Conservation (phyloP, 164 flowering plant genomes). For the Vitis cinerea region DNA sequence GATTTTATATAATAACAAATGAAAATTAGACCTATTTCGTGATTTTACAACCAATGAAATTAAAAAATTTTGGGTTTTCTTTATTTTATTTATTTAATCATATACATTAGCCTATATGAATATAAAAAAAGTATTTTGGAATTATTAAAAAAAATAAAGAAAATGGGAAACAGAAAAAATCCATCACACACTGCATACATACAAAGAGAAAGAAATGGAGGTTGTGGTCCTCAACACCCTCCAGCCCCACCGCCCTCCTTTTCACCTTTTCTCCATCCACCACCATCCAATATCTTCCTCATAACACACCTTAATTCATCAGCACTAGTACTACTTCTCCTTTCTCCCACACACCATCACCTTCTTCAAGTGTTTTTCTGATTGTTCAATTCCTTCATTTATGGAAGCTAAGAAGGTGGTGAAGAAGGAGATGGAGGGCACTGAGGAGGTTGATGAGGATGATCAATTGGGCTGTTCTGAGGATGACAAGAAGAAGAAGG, state of each 20-base stretch:
- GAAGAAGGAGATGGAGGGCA: not conserved
- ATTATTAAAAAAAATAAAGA: not conserved
- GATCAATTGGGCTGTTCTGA: not conserved
- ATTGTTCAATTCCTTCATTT: too few species aligned
- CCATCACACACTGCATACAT: too few species aligned
- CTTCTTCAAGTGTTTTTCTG: not conserved
- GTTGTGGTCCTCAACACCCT: conserved; percentile 18
- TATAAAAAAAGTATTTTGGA: not conserved
- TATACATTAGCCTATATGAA: not conserved
- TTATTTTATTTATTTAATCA: too few species aligned
- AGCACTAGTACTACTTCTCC: not conserved
- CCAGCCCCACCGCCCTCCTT: not conserved
- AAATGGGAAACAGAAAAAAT: not conserved
- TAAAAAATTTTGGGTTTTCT: too few species aligned
- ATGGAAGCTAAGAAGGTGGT: not conserved
- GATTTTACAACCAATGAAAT: too few species aligned
- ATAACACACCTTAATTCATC: too few species aligned
- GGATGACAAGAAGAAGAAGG: conserved; percentile 18
- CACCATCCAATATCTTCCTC: not conserved
- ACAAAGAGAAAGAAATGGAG: conserved; percentile 7
- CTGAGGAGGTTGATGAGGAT: conserved; percentile 6
- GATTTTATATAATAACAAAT: too few species aligned
- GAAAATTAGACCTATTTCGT: too few species aligned
- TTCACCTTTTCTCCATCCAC: not conserved
- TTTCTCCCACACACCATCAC: too few species aligned